Evolutionary conservation across 345 rosid genomes (phyloP), one percentile per base, ranked within the genome.

Genomic region (Arabis hirsuta): DNA sequence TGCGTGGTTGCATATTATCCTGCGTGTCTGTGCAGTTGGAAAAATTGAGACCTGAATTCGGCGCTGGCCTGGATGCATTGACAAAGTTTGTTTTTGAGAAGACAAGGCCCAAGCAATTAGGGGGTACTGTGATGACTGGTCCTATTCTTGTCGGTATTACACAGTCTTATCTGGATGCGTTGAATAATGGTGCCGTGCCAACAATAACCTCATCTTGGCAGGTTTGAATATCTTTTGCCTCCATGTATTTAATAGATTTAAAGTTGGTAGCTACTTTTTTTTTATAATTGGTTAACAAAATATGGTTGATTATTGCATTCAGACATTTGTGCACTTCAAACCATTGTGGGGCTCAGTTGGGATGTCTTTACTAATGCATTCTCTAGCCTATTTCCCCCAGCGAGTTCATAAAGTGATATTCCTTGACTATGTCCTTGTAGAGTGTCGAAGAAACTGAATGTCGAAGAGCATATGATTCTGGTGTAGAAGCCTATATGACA

Each of bases 361-460:
- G 22, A n/a, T 34, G 41, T 72, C 19, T 13, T 62, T 45, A 72
- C 48, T 36, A n/a, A 11, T 63, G 56, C n/a, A n/a, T n/a, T n/a
- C n/a, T n/a, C n/a, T n/a, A n/a, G n/a, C 29, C 46, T 44, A 64
- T 12, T 3, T 5, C 27, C 29, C 29, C 22, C 32, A n/a, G 26
- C 36, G 26, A 48, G 60, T 39, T 32, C 16, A 7, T 67, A 14
- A 1, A 36, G 8, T 67, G 13, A 16, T 26, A 39, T 38, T 20
- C 47, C 47, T 63, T 55, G 50, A 43, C 47, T 31, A 64, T 72
- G 32, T 26, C 65, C 32, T 62, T 84, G 57, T 78, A 96, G 99
- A 92, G 96, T 81, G 99, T 96, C 24, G 99, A 96, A 85, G 99
- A 96, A 86, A 84, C 91, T 5, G 99, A 96, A 73, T 96, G 99